phyloP scores from a whole-genome alignment of 2,329 filamentous ascomycete species.

The Ascochyta viciae-villosae region DNA sequence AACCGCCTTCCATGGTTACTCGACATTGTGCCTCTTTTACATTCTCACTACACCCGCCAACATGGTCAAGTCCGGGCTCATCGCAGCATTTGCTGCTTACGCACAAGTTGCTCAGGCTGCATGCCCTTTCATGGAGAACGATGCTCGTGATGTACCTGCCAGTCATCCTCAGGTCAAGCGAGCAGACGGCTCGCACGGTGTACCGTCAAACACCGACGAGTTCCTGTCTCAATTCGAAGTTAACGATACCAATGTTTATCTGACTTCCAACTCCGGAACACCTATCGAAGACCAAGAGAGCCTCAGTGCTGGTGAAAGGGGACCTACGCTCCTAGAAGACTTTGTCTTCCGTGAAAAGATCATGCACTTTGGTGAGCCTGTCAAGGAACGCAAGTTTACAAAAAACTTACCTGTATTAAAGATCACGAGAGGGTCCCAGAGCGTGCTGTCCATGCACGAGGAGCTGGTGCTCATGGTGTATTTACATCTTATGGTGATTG shows the following conservation, averaged over 20 bases:
- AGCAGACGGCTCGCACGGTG: conserved; percentile 23
- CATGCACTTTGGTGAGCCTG: conserved; percentile 24
- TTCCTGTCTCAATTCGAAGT: conserved; percentile 48
- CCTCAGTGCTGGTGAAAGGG: conserved; percentile 70
- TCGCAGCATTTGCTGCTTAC: conserved; percentile 37
- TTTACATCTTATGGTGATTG: conserved; percentile 73
- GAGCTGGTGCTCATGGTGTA: conserved; percentile 71
- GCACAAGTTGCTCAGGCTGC: conserved; percentile 30
- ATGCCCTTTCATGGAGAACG: conserved; percentile 48
- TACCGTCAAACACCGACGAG: conserved; percentile 36
- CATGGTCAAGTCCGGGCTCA: conserved; percentile 33
- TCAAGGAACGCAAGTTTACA: not conserved
- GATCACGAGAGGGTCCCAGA: conserved; percentile 67
- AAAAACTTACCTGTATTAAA: not conserved
- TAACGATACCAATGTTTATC: conserved; percentile 43
- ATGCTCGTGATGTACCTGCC: conserved; percentile 37
- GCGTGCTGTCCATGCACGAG: conserved; percentile 71
- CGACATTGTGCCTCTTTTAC: not conserved
- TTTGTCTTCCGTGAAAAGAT: conserved; percentile 74
- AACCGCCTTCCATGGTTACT: not conserved
- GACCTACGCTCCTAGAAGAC: conserved; percentile 74
- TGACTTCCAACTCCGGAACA: conserved; percentile 71
- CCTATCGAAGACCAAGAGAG: conserved; percentile 72
- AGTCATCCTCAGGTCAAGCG: conserved; percentile 40
- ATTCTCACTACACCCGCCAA: conserved; percentile 14